Base-by-base conservation (phyloP, 495 filamentous ascomycete species). In the Neurospora sp. region DNA sequence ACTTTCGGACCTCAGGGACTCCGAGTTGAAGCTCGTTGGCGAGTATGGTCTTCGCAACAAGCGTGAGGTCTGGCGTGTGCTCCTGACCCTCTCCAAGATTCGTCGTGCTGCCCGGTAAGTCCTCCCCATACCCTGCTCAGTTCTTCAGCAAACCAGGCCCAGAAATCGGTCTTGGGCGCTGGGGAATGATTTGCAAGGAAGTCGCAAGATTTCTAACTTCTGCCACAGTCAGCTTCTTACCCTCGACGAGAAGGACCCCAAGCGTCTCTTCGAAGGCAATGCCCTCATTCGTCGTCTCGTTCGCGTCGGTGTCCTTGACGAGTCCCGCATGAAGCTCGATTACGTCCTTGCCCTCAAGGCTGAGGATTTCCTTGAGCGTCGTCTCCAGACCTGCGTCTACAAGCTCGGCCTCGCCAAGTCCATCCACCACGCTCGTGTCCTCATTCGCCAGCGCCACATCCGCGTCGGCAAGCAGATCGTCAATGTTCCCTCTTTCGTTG, bases 271-370 rank as follows among this genome's bases (percentile, higher is more conserved):
- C 90, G 96, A 99, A 89, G 96, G 96, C 85, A 99, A 99, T 86
- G 96, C 96, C 84, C 89, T 99, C 82, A 99, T 99, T 92, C 96
- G 96, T 83, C 96, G 96, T 90, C 94, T 99, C 73, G 96, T 99
- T 79, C 96, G 96, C 85, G 94, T 98, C 82, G 96, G 96, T 93
- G 96, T 99, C 82, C 92, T 99, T 84, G 96, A 99, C 84, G 96
- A 99, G 89, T 92, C 93, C 84, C 96, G 96, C 90, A 99, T 98
- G 96, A 99, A 97, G 92, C 94, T 99, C 88, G 96, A 99, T 96
- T 99, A 99, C 92, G 96, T 99, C 82, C 89, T 99, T 81, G 96
- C 96, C 84, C 92, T 99, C 75, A 94, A 94, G 88, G 91, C 92
- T 80, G 96, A 99, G 85, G 96, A 99, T 84, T 99, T 99, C 91